phyloP scores from a whole-genome alignment of 257 asterid genomes.

The Agastache rugosa region DNA sequence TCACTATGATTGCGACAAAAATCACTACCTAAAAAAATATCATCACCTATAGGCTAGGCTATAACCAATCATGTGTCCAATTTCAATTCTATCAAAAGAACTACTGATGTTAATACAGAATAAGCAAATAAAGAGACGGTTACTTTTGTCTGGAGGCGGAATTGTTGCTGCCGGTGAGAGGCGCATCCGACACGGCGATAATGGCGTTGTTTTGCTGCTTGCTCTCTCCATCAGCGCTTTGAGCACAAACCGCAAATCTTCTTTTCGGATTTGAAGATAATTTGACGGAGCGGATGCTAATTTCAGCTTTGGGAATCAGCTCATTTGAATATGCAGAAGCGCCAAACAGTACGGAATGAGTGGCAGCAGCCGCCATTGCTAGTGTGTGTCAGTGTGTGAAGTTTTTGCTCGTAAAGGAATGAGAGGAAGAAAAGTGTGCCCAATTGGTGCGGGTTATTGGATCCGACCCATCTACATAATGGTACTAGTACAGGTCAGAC shows the following conservation, averaged over 20 bases:
- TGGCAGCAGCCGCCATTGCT: slow-evolving; percentile 57
- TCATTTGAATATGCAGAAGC: slow-evolving; percentile 25
- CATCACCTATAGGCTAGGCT: background rate
- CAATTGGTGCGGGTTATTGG: background rate
- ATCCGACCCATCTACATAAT: background rate
- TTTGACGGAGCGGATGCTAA: slow-evolving; percentile 24
- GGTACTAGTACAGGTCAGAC: background rate
- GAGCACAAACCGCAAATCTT: slow-evolving; percentile 52
- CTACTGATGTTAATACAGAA: background rate
- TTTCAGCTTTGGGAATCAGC: slow-evolving; percentile 25
- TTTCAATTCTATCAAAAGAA: slow-evolving; percentile 10
- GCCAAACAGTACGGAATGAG: slow-evolving; percentile 37
- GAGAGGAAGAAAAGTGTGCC: background rate
- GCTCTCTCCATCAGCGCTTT: slow-evolving; percentile 43
- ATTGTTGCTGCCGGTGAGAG: slow-evolving; percentile 35
- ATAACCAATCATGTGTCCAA: slow-evolving; percentile 7
- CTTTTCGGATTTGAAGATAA: slow-evolving; percentile 31
- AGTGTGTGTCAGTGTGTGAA: slow-evolving; percentile 24
- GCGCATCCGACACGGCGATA: slow-evolving; percentile 45
- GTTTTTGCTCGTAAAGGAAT: background rate
- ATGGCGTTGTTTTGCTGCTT: slow-evolving; percentile 42
- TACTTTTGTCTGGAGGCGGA: slow-evolving; percentile 47
- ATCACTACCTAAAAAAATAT: background rate
- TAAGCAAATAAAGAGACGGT: background rate
- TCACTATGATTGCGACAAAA: background rate